Evolutionary conservation across 306 rosid genomes (phyloP), one percentile per base, ranked within the genome.

Genomic region (Benincasa hispida): DNA sequence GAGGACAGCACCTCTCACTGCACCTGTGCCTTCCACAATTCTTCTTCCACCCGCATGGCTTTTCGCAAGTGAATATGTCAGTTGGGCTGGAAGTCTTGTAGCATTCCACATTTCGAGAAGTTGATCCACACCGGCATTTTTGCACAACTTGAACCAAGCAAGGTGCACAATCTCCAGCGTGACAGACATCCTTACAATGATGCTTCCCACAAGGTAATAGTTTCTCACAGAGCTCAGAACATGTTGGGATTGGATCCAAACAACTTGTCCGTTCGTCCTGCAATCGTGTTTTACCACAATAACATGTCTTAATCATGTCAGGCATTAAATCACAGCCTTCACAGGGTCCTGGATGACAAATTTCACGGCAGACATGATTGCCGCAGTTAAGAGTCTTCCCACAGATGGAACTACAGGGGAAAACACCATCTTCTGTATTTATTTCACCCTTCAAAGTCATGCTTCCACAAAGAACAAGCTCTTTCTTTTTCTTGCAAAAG

Each of bases 1-100:
- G 87, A 60, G 93, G 97, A 77, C 98, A 93, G 79, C 98, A 93
- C 74, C 88, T 81, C 79, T 91, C 97, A 69, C 87, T 93, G 74
- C 98, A 93, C 42, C 96, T 88, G 63, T 93, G 98, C 84, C 96
- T 89, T 84, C 98, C 98, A 80, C 98, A 93, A 76, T 82, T 93
- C 88, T 91, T 93, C 82, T 93, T 93, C 76, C 67, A 80, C 66
- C 96, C 98, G 81, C 98, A 93, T 57, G 93, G 85, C 86, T 82
- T 91, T 74, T 88, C 97, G 79, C 98, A 93, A 75, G 87, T 85
- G 76, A 88, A 93, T 25, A 81, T 79, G 77, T 81, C 90, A 27
- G 61, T 77, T 82, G 78, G 90, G 75, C 34, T 47, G 24, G 63
- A 74, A 39, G 97, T 84, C 79, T 82, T 91, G 19, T 80, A 87